Evolutionary conservation across 345 rosid genomes (phyloP).

Genomic region (Barbarea vulgaris): DNA sequence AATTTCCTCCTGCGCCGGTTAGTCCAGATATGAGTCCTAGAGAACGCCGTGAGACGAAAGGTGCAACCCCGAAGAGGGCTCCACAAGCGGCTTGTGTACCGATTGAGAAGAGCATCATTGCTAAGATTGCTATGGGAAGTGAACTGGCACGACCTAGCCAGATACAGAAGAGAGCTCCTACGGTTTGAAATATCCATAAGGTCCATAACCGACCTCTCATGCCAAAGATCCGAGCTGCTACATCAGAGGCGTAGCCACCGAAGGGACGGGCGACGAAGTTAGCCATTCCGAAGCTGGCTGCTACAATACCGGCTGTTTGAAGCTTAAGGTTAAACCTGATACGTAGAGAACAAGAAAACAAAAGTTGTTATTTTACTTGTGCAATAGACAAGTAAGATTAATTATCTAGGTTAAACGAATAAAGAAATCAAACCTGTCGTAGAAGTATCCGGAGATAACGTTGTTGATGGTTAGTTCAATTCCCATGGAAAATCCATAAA

Average conservation of each 20-base stretch:
- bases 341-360: slow-evolving; percentile 19
- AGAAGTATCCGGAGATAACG: slow-evolving; percentile 69
- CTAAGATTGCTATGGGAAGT: slow-evolving; percentile 62
- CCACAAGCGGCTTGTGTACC: slow-evolving; percentile 93
- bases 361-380: slow-evolving; percentile 5
- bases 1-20: slow-evolving; percentile 79
- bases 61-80: slow-evolving; percentile 75
- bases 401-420: not conserved
- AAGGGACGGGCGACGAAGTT: slow-evolving; percentile 77
- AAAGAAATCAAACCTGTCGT: slow-evolving; percentile 56
- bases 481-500: slow-evolving; percentile 75
- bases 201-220: slow-evolving; percentile 87
- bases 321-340: slow-evolving; percentile 70
- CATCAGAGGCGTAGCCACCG: slow-evolving; percentile 72
- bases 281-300: slow-evolving; percentile 88
- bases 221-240: slow-evolving; percentile 57
- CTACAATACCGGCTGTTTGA: slow-evolving; percentile 73
- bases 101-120: slow-evolving; percentile 76
- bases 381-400: not conserved
- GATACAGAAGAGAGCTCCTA: slow-evolving; percentile 72
- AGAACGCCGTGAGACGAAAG: slow-evolving; percentile 73
- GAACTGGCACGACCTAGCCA: slow-evolving; percentile 74
- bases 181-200: slow-evolving; percentile 73
- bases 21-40: slow-evolving; percentile 78
- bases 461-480: slow-evolving; percentile 68